A percentile compares a stretch with the other conserved stretches of the same genome.
Conservation (phyloP, 768 basidiomycete species). For the Psilocybe sp. region DNA sequence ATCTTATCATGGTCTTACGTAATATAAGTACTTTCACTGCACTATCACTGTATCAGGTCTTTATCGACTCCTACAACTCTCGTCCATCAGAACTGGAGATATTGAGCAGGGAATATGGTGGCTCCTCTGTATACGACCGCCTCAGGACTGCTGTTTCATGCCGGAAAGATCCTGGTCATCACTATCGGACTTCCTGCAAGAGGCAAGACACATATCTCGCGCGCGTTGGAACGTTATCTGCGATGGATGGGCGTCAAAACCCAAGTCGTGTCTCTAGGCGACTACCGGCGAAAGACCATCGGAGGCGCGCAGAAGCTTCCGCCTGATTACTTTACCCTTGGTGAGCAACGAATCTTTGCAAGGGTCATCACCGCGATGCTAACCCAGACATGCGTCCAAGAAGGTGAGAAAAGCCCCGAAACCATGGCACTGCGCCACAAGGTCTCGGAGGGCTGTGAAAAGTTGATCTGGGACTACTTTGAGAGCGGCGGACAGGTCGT, state of each 20-base stretch:
- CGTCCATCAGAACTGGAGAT: background rate
- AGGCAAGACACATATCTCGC: slow-evolving; percentile 95
- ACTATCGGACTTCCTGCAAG: slow-evolving; percentile 93
- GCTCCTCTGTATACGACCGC: slow-evolving; percentile 96
- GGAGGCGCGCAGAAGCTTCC: slow-evolving; percentile 89
- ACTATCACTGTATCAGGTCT: no score
- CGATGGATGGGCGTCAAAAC: slow-evolving; percentile 99
- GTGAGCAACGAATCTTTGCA: slow-evolving; percentile 29
- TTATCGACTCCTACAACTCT: no score
- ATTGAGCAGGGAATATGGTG: slow-evolving; percentile 52
- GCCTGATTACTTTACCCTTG: slow-evolving; percentile 87
- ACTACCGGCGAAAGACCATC: slow-evolving; percentile 87
- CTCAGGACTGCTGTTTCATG: slow-evolving; percentile 83
- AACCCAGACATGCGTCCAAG: background rate
- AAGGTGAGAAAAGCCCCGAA: slow-evolving; percentile 77
- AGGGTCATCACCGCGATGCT: background rate
- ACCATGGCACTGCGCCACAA: slow-evolving; percentile 74
- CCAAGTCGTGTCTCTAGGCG: slow-evolving; percentile 90
- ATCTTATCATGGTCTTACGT: background rate
- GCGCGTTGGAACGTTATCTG: slow-evolving; percentile 94
- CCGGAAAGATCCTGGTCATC: slow-evolving; percentile 91
- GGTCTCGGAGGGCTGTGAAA: slow-evolving; percentile 82
- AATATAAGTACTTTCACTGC: no score
- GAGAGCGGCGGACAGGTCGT: slow-evolving; percentile 88
- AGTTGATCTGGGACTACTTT: slow-evolving; percentile 88